Evolutionary conservation across 1,284 basidiomycete species (phyloP).

Genomic region (Boletus smithii): DNA sequence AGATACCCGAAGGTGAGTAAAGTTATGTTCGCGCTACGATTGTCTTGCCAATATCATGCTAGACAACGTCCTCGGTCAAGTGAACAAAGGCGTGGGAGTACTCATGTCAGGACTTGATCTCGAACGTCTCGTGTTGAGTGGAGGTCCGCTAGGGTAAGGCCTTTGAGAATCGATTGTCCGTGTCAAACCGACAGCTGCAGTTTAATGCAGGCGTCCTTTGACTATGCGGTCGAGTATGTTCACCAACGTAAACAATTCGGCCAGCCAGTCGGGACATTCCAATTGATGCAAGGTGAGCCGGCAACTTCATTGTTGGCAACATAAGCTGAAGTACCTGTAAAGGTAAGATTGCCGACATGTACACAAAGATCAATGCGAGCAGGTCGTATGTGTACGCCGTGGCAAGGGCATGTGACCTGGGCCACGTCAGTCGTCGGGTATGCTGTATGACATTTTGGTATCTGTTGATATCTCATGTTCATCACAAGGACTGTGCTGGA

Average conservation of each 20-base stretch:
- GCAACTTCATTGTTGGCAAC: background rate
- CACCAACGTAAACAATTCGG: conserved; percentile 92
- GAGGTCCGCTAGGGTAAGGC: conserved; percentile 63
- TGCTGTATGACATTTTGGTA: conserved; percentile 27
- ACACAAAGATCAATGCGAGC: conserved; percentile 87
- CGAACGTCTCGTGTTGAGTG: conserved; percentile 87
- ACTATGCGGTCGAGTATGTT: conserved; percentile 84
- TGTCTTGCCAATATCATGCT: conserved; percentile 6
- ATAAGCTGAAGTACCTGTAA: conserved; percentile 1
- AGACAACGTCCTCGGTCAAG: conserved; percentile 83
- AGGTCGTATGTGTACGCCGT: conserved; percentile 93
- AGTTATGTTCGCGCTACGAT: background rate
- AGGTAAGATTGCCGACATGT: conserved; percentile 91
- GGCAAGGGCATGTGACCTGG: conserved; percentile 81
- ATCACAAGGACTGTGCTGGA: conserved; percentile 81
- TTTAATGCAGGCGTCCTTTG: conserved; percentile 95
- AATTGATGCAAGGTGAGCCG: conserved; percentile 84
- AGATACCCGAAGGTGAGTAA: conserved; percentile 72
- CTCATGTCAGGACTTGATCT: conserved; percentile 94
- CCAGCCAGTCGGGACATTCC: conserved; percentile 85
- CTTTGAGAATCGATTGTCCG: background rate
- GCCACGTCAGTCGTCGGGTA: conserved; percentile 78
- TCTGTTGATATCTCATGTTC: conserved; percentile 4
- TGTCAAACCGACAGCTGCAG: conserved; percentile 38
- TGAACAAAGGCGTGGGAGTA: conserved; percentile 80